These are phyloP conservation scores for Pythium pyrilobum DNA, from an alignment of 352 stramenopile species.

Conservation along the genomic window DNA sequence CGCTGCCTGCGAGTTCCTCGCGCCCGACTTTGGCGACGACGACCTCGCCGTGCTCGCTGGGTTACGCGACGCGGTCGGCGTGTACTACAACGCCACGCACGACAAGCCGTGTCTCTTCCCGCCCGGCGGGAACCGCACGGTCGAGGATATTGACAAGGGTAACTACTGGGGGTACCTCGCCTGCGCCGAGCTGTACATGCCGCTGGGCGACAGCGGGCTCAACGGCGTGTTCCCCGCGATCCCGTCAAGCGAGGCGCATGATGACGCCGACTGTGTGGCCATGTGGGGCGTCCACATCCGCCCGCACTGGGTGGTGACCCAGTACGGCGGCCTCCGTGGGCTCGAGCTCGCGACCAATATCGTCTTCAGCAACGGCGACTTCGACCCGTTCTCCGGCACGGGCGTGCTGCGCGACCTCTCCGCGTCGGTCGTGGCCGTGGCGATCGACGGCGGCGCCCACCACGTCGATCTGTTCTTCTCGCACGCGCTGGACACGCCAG, in stretches of 20 bases:
- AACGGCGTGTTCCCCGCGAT: slow-evolving; percentile 83
- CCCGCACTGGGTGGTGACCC: slow-evolving; percentile 56
- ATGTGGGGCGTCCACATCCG: slow-evolving; percentile 64
- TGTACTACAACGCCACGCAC: slow-evolving; percentile 76
- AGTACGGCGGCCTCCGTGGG: slow-evolving; percentile 68
- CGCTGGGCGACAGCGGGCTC: slow-evolving; percentile 37
- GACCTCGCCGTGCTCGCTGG: slow-evolving; percentile 39
- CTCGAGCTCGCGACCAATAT: slow-evolving; percentile 87
- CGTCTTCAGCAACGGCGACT: slow-evolving; percentile 93
- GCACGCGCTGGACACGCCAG: slow-evolving; percentile 75
- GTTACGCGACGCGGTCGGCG: slow-evolving; percentile 52
- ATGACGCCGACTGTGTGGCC: slow-evolving; percentile 56
- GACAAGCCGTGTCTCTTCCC: slow-evolving; percentile 54
- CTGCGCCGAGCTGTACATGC: slow-evolving; percentile 77
- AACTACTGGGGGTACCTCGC: slow-evolving; percentile 81
- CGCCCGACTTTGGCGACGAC: slow-evolving; percentile 28
- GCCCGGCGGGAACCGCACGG: too few species aligned
- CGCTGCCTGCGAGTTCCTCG: slow-evolving; percentile 73
- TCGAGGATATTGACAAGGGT: too few species aligned
- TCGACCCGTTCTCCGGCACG: slow-evolving; percentile 90
- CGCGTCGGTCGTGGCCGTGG: slow-evolving; percentile 62
- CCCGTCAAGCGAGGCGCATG: slow-evolving; percentile 53
- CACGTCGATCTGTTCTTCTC: slow-evolving; percentile 92
- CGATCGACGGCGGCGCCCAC: slow-evolving; percentile 75
- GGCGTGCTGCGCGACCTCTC: slow-evolving; percentile 74